A percentile compares a stretch with the other conserved stretches of the same genome.
Evolutionary conservation across 129 eudicot species (phyloP).

Genomic region (Escallonia rubra): DNA sequence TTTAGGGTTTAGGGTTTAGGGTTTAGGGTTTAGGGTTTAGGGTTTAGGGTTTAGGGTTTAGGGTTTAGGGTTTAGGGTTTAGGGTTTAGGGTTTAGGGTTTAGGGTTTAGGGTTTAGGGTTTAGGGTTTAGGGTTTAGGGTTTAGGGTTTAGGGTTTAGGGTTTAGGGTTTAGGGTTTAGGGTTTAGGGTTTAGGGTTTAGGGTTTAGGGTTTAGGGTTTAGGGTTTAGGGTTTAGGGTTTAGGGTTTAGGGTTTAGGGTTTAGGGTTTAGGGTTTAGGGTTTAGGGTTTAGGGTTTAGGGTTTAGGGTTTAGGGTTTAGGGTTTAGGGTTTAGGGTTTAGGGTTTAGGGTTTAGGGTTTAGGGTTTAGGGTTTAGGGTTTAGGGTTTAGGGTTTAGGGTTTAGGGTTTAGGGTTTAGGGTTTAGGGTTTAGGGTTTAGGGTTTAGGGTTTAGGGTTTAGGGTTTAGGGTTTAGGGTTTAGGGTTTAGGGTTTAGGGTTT

Average conservation of each 20-base stretch:
- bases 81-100: constrained; percentile 5
- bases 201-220: constrained; percentile 5
- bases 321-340: constrained; percentile 4
- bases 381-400: constrained; percentile 5
- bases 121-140: constrained; percentile 5
- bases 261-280: constrained; percentile 5
- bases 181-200: constrained; percentile 3
- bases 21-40: constrained; percentile 4
- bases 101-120: constrained; percentile 5
- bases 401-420: constrained; percentile 5
- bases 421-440: constrained; percentile 4
- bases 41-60: constrained; percentile 4
- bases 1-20: constrained; percentile 4
- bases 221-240: constrained; percentile 5
- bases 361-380: constrained; percentile 5
- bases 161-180: constrained; percentile 4
- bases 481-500: constrained; percentile 5
- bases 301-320: constrained; percentile 4
- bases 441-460: constrained; percentile 4
- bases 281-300: constrained; percentile 4
- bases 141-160: constrained; percentile 4
- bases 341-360: constrained; percentile 5
- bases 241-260: constrained; percentile 5
- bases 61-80: constrained; percentile 5
- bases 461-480: constrained; percentile 4